These are phyloP conservation scores for Suhomyces atakaporum DNA, from an alignment of 1,139 yeast species.

Conservation along the genomic window DNA sequence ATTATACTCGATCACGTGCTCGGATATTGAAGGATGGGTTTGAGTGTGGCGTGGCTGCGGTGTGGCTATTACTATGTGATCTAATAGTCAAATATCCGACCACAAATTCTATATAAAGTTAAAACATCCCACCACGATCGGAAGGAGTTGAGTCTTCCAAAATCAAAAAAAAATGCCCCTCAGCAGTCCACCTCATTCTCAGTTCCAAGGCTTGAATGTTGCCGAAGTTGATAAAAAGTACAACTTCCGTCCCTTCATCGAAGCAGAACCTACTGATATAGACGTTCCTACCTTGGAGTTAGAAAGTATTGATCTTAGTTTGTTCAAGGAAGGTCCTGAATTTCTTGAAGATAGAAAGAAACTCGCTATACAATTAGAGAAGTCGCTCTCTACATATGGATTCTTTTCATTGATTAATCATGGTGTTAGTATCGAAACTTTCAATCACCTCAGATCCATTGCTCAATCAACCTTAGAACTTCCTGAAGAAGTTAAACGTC, in stretches of 20 bases:
- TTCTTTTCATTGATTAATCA: constrained; percentile 45
- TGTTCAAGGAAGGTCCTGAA: constrained; percentile 37
- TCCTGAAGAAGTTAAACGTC: constrained; percentile 43
- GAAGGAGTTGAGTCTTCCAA: neutral
- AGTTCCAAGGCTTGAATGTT: constrained; percentile 8
- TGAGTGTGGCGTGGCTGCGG: neutral
- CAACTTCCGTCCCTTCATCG: constrained; percentile 36
- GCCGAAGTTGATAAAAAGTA: constrained; percentile 26
- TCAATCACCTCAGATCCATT: constrained; percentile 35
- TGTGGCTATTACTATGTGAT: neutral
- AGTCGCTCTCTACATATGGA: constrained; percentile 45
- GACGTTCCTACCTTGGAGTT: constrained; percentile 26
- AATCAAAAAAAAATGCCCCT: constrained; percentile 8
- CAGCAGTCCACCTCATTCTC: constrained; percentile 9
- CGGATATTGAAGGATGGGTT: neutral
- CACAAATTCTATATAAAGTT: neutral
- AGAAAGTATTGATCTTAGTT: constrained; percentile 39
- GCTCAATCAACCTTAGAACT: constrained; percentile 41
- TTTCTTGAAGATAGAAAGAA: constrained; percentile 24
- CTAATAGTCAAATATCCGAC: too few species aligned
- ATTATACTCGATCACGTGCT: neutral
- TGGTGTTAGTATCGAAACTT: constrained; percentile 32
- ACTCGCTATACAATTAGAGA: constrained; percentile 36
- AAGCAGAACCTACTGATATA: constrained; percentile 27
- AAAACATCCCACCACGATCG: neutral